Base-by-base conservation (phyloP, 2,329 filamentous ascomycete genomes). In the Phialemoniopsis sp. region DNA sequence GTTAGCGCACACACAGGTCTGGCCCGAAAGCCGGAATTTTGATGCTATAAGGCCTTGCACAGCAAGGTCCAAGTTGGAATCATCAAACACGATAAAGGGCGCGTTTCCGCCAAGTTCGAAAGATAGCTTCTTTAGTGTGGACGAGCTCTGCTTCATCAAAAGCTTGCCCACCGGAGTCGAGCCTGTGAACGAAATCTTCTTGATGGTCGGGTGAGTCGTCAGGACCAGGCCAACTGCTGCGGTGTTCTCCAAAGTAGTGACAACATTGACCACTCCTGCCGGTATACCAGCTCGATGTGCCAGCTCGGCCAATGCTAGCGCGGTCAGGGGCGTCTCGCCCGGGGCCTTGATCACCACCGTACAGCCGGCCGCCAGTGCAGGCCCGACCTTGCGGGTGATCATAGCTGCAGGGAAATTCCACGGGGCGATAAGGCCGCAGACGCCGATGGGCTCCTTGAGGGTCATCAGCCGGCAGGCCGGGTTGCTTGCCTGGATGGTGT, bases 131-230 rank as follows among this genome's bases (percentile, higher is more conserved):
- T 87, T 87, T 39, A 85, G 65, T 50, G 78, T 67, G 50, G 78
- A 75, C 13, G 80, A 82, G 4, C 79, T 80, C 8, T 73, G 70
- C 4, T 68, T 63, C 2, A 81, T 80, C 31, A 88, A 72, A 45
- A 83, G 80, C 16, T 76, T 73, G 3, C 86, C 86, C 0, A 88
- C 76, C 0, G 65, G 61, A 0, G 85, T 86, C 47, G 76, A 80
- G n/a, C 86, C 86, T 0, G 86, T 89, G 51, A 89, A 90, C 43
- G 82, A 85, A 39, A 89, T 68, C 55, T 89, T 88, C 36, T 63
- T 64, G 1, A 70, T 60, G 19, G 42, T 14, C 28, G 18, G 10
- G 32, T 44, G 9, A n/a, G 29, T 30, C 29, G 29, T 15, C 4
- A 46, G 41, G n/a, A n/a, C n/a, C n/a, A n/a, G n/a, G 16, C 18